A percentile compares a stretch with the other conserved stretches of the same genome.
Evolutionary conservation across 2,329 filamentous ascomycete genomes (phyloP).

Genomic region (Coccinonectria pachysandricola): DNA sequence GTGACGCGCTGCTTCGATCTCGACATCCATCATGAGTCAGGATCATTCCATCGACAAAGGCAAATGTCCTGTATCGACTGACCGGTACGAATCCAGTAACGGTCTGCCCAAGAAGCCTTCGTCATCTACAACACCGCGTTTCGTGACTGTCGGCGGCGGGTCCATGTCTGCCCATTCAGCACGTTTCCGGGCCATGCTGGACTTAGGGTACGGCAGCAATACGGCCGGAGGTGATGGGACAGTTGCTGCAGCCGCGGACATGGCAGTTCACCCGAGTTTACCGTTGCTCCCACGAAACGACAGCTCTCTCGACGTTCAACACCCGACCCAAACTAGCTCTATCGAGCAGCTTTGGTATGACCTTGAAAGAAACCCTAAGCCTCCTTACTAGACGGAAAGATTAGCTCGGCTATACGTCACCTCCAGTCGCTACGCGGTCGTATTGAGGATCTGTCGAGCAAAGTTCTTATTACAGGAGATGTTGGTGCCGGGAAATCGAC

Average conservation of each 20-base stretch:
- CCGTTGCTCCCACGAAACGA: too few species aligned
- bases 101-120: constrained; percentile 16
- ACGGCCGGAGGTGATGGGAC: constrained; percentile 47
- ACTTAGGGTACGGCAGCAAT: constrained; percentile 86
- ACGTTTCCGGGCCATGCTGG: constrained; percentile 69
- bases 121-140: constrained; percentile 42
- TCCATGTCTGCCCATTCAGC: constrained; percentile 73
- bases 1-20: too few species aligned
- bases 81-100: constrained; percentile 13
- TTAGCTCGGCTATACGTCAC: constrained; percentile 87
- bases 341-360: constrained; percentile 94
- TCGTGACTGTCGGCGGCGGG: constrained; percentile 82
- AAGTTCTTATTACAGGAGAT: constrained; percentile 91
- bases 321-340: constrained; percentile 58
- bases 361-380: constrained; percentile 83
- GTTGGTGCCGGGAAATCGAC: constrained; percentile 97
- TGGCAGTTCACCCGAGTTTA: constrained; percentile 33
- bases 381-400: constrained; percentile 83
- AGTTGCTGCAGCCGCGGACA: constrained; percentile 36
- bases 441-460: constrained; percentile 95
- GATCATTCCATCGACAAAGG: constrained; percentile 47
- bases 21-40: constrained; percentile 50
- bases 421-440: constrained; percentile 77
- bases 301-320: constrained; percentile 36
- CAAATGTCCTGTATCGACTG: constrained; percentile 29